A percentile compares a stretch with the other conserved stretches of the same genome.
These are phyloP conservation scores for Talaromyces sp. DNA, from an alignment of 2,329 filamentous ascomycete genomes.

Conservation along the genomic window DNA sequence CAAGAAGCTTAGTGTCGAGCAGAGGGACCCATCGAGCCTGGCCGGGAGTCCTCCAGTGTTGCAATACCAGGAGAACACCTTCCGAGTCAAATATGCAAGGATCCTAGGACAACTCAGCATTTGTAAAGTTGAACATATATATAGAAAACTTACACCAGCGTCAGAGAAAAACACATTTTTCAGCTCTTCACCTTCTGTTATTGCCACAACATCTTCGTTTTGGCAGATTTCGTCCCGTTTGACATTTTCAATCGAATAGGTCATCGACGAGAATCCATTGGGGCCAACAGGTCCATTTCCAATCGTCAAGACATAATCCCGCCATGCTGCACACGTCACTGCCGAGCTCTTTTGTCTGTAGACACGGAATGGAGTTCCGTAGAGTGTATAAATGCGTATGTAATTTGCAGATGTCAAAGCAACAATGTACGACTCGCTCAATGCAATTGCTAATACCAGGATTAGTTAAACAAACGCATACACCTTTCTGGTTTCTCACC, in stretches of 20 bases:
- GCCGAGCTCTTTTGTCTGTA: constrained; percentile 91
- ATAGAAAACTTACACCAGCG: constrained; percentile 59
- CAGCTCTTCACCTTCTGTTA: constrained; percentile 67
- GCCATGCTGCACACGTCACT: constrained; percentile 89
- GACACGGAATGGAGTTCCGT: constrained; percentile 80
- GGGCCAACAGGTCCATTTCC: constrained; percentile 82
- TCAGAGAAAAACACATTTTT: constrained; percentile 89
- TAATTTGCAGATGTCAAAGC: constrained; percentile 84
- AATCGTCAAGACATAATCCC: constrained; percentile 92
- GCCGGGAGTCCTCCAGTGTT: constrained; percentile 83
- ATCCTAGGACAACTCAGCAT: constrained; percentile 51
- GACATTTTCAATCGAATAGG: constrained; percentile 92
- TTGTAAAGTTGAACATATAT: not conserved
- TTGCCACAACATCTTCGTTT: constrained; percentile 83
- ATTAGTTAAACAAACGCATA: constrained; percentile 8
- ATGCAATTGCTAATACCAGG: constrained; percentile 62
- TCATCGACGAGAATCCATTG: constrained; percentile 70
- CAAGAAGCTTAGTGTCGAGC: constrained; percentile 78
- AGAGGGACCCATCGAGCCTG: constrained; percentile 89
- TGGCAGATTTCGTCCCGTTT: constrained; percentile 92
- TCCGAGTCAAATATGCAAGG: constrained; percentile 95
- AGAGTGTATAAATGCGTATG: constrained; percentile 86
- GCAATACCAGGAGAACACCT: constrained; percentile 77
- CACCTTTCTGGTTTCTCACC: constrained; percentile 22
- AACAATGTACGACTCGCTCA: constrained; percentile 86